These are phyloP conservation scores for Phoma sp. DNA, from an alignment of 2,329 filamentous ascomycete species.

Conservation along the genomic window DNA sequence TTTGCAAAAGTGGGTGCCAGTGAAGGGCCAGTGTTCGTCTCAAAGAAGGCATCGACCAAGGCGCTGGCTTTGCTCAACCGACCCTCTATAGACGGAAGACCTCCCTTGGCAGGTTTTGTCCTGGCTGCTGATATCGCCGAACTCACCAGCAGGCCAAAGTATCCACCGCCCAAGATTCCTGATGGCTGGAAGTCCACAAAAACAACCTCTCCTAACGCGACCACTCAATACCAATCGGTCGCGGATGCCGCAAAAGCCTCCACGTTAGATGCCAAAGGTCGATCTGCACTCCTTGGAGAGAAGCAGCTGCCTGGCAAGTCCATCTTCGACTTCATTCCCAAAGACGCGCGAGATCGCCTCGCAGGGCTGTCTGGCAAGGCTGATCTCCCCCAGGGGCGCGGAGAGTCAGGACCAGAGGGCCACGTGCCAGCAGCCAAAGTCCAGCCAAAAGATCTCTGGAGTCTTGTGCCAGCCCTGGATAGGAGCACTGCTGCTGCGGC, in stretches of 20 bases:
- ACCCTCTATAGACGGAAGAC: slow-evolving; percentile 81
- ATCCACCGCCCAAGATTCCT: slow-evolving; percentile 72
- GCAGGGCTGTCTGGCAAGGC: slow-evolving; percentile 75
- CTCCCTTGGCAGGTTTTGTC: slow-evolving; percentile 81
- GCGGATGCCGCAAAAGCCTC: slow-evolving; percentile 80
- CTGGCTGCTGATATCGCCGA: slow-evolving; percentile 62
- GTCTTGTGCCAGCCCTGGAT: slow-evolving; percentile 53
- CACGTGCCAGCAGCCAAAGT: slow-evolving; percentile 68
- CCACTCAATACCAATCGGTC: slow-evolving; percentile 64
- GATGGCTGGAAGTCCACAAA: slow-evolving; percentile 73
- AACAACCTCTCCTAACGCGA: slow-evolving; percentile 28
- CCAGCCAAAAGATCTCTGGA: slow-evolving; percentile 60
- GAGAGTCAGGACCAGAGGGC: slow-evolving; percentile 73
- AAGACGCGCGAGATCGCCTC: slow-evolving; percentile 77
- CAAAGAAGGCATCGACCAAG: slow-evolving; percentile 64
- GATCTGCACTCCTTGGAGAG: slow-evolving; percentile 83
- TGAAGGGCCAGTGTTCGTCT: slow-evolving; percentile 75
- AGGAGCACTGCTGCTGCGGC: slow-evolving; percentile 54
- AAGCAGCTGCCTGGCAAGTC: slow-evolving; percentile 85
- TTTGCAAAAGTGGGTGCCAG: slow-evolving; percentile 69
- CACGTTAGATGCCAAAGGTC: slow-evolving; percentile 73
- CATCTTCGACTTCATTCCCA: slow-evolving; percentile 89
- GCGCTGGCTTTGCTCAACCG: slow-evolving; percentile 56
- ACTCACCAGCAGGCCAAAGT: slow-evolving; percentile 54
- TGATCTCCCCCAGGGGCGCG: slow-evolving; percentile 77